These are phyloP conservation scores for Microcera coccophila DNA, from an alignment of 2,329 filamentous ascomycete genomes.

Conservation along the genomic window DNA sequence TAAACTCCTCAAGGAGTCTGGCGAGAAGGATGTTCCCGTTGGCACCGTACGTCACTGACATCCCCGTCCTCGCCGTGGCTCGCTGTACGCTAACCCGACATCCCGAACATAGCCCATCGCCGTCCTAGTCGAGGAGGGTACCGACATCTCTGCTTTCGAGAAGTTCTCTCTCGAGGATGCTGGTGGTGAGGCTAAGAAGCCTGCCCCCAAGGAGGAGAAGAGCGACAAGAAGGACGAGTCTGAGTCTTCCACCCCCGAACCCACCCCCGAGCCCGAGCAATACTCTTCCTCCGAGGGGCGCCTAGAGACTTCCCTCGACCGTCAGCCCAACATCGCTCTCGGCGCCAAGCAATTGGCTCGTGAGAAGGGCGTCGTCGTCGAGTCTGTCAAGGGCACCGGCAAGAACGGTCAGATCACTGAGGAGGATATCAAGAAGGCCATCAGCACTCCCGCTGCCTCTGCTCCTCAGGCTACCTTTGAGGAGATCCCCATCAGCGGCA, in stretches of 20 bases:
- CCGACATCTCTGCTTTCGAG: slow-evolving; percentile 83
- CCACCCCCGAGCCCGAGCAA: slow-evolving; percentile 59
- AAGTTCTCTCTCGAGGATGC: slow-evolving; percentile 86
- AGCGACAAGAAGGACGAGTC: slow-evolving; percentile 57
- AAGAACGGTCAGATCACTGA: slow-evolving; percentile 83
- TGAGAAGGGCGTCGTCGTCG: slow-evolving; percentile 76
- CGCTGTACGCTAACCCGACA: slow-evolving; percentile 8
- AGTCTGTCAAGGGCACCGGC: slow-evolving; percentile 80
- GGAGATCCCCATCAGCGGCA: slow-evolving; percentile 79
- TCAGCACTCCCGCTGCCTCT: slow-evolving; percentile 52
- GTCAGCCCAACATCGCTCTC: slow-evolving; percentile 68
- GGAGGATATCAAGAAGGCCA: slow-evolving; percentile 86
- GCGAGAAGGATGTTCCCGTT: slow-evolving; percentile 89
- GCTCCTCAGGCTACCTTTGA: slow-evolving; percentile 67
- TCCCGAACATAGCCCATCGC: slow-evolving; percentile 73
- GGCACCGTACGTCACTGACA: slow-evolving; percentile 70
- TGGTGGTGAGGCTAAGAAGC: slow-evolving; percentile 65
- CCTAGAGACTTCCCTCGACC: slow-evolving; percentile 79
- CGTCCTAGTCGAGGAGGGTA: slow-evolving; percentile 86
- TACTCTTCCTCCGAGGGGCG: slow-evolving; percentile 70
- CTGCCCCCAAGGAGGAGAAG: slow-evolving; percentile 63
- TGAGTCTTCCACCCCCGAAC: slow-evolving; percentile 39
- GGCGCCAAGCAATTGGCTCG: slow-evolving; percentile 77
- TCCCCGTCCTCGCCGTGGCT: slow-evolving; percentile 17
- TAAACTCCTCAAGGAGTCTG: slow-evolving; percentile 88